Evolutionary conservation across 2,329 filamentous ascomycete species (phyloP).

Genomic region (Dactylellina cionopaga): DNA sequence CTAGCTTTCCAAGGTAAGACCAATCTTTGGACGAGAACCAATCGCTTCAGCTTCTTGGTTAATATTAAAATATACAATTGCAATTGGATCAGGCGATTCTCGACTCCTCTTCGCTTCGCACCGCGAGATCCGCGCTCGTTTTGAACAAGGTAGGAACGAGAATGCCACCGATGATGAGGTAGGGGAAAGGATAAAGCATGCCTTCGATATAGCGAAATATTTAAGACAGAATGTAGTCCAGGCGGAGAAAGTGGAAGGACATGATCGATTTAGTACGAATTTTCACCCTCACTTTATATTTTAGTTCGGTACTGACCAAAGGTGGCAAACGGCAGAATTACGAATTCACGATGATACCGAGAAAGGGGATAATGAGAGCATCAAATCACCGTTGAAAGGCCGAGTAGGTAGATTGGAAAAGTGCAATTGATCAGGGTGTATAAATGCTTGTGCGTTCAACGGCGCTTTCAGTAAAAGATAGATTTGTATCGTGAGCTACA

Average conservation of each 20-base stretch:
- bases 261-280: conserved; percentile 71
- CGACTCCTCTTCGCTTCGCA: conserved; percentile 76
- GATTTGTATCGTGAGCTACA: no score
- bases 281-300: no score
- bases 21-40: conserved; percentile 37
- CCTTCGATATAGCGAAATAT: conserved; percentile 82
- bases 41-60: conserved; percentile 17
- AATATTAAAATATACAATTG: not conserved
- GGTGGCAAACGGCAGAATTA: conserved; percentile 78
- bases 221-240: conserved; percentile 88
- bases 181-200: conserved; percentile 71
- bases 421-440: no score
- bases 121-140: conserved; percentile 75
- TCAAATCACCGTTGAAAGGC: conserved; percentile 69
- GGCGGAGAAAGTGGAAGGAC: conserved; percentile 68
- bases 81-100: conserved; percentile 80
- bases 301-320: no score
- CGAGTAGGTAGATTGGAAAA: conserved; percentile 31
- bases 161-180: conserved; percentile 69
- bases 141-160: conserved; percentile 73
- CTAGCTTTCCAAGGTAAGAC: conserved; percentile 82
- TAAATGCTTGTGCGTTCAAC: no score
- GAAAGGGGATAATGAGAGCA: conserved; percentile 88
- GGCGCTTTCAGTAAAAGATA: no score
- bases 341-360: conserved; percentile 92